Conservation (phyloP, 345 rosid species). For the Kandelia obovata region DNA sequence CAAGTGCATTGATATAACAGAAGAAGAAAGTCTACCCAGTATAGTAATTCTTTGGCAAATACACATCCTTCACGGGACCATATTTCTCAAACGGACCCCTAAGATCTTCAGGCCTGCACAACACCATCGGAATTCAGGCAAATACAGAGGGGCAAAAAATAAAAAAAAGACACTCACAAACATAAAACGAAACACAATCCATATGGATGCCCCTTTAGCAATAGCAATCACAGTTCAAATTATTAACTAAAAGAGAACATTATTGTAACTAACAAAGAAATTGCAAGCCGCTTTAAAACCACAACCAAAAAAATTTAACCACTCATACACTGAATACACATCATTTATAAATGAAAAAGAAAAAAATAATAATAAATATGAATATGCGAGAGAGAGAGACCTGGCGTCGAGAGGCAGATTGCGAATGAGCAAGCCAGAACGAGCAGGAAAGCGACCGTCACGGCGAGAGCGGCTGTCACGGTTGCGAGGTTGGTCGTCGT, state of each 20-base stretch:
- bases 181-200: no score
- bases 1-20: not conserved
- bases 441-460: constrained; percentile 75
- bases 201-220: no score
- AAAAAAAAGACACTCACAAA: not conserved
- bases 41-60: constrained; percentile 77
- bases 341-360: no score
- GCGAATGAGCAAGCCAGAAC: constrained; percentile 89
- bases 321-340: no score
- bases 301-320: not conserved
- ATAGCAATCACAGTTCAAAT: no score
- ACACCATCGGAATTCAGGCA: not conserved
- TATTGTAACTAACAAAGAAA: no score
- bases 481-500: constrained; percentile 48
- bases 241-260: no score
- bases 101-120: constrained; percentile 78
- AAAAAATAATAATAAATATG: no score
- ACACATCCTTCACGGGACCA: constrained; percentile 86
- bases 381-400: constrained; percentile 20
- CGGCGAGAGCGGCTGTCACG: constrained; percentile 53
- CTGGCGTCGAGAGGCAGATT: constrained; percentile 92
- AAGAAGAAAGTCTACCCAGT: constrained; percentile 53
- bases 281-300: not conserved
- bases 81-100: constrained; percentile 73
- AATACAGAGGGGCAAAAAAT: not conserved